These are phyloP conservation scores for Saturnispora mendoncae DNA, from an alignment of 805 yeast genomes.

Conservation along the genomic window DNA sequence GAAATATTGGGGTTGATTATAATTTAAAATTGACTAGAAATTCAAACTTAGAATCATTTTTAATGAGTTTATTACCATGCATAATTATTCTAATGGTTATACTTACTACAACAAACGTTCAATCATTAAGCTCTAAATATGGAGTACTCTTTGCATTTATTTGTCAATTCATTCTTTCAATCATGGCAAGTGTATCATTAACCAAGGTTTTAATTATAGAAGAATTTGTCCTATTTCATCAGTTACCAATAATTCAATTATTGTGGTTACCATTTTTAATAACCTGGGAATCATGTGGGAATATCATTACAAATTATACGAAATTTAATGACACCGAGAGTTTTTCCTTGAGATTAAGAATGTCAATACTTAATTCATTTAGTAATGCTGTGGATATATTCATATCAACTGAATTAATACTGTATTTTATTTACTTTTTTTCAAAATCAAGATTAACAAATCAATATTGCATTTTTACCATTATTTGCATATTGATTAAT, in stretches of 20 bases:
- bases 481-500: slow-evolving; percentile 45
- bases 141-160: slow-evolving; percentile 38
- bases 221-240: slow-evolving; percentile 32
- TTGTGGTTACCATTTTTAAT: slow-evolving; percentile 15
- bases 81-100: slow-evolving; percentile 20
- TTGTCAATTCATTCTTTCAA: slow-evolving; percentile 33
- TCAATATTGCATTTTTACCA: slow-evolving; percentile 39
- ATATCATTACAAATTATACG: not conserved
- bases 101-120: slow-evolving; percentile 33
- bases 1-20: not conserved
- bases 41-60: slow-evolving; percentile 1
- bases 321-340: not conserved
- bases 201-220: slow-evolving; percentile 24
- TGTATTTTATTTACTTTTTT: not conserved
- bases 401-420: not conserved
- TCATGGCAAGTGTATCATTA: slow-evolving; percentile 36
- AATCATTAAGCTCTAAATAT: slow-evolving; percentile 36
- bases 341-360: slow-evolving; percentile 6
- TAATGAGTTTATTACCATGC: slow-evolving; percentile 11
- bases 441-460: slow-evolving; percentile 6
- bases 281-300: not conserved
- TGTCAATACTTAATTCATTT: slow-evolving; percentile 7
- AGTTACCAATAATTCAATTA: slow-evolving; percentile 22
- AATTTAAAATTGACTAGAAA: not conserved
- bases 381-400: slow-evolving; percentile 4